A percentile compares a stretch with the other conserved stretches of the same genome.
These are phyloP conservation scores for Helichrysum umbraculigerum DNA, from an alignment of 129 eudicot genomes.

Conservation along the genomic window DNA sequence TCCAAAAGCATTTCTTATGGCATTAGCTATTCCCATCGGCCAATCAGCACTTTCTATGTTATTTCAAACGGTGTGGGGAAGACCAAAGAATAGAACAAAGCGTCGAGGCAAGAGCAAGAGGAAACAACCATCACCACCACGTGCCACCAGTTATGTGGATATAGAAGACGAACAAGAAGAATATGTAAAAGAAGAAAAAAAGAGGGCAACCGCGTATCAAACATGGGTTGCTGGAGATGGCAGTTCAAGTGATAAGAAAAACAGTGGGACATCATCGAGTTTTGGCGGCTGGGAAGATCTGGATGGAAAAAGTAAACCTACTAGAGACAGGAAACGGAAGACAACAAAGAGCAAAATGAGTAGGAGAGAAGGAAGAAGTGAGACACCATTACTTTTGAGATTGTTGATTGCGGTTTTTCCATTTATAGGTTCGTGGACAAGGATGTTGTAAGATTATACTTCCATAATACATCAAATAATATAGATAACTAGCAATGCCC, in stretches of 20 bases:
- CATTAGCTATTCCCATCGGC: conserved; percentile 68
- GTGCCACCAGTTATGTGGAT: conserved; percentile 30
- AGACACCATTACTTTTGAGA: conserved; percentile 59
- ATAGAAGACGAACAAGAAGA: not conserved
- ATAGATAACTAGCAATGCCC: not conserved
- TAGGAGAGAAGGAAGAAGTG: conserved; percentile 37
- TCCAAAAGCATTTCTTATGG: conserved; percentile 83
- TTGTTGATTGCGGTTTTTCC: conserved; percentile 77
- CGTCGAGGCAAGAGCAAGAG: conserved; percentile 32
- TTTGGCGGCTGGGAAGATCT: conserved; percentile 98
- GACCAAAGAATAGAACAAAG: conserved; percentile 31
- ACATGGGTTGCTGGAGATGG: conserved; percentile 57
- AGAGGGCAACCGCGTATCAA: not conserved
- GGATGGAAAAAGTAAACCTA: conserved; percentile 35
- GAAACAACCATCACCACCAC: conserved; percentile 10
- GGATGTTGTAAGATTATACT: conserved; percentile 35
- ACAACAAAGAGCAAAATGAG: conserved; percentile 37
- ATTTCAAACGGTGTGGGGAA: conserved; percentile 49
- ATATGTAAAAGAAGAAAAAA: not conserved
- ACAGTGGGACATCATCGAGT: conserved; percentile 24
- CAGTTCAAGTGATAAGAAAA: conserved; percentile 29
- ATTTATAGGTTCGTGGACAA: conserved; percentile 74
- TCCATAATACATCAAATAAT: not conserved
- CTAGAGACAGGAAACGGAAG: conserved; percentile 24
- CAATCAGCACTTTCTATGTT: conserved; percentile 56